Conservation (phyloP, 306 rosid genomes). For the Cicer judaicum region DNA sequence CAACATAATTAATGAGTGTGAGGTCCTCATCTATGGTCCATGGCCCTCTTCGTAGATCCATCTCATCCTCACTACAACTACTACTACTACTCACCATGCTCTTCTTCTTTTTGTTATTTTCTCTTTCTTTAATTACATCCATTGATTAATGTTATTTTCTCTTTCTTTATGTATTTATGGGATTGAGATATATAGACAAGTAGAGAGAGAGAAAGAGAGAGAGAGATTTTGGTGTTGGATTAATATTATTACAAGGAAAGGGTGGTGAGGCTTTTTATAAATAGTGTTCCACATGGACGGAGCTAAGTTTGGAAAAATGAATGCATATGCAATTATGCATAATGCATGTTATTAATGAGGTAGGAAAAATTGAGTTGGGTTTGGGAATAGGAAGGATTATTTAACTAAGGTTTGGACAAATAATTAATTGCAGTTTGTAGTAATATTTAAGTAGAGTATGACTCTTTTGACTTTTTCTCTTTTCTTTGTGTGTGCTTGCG, state of each 20-base stretch:
- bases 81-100: neutral
- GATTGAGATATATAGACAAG: constrained; percentile 14
- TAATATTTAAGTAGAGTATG: constrained; percentile 15
- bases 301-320: constrained; percentile 41
- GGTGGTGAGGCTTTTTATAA: constrained; percentile 69
- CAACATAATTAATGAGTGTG: constrained; percentile 86
- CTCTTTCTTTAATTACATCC: constrained; percentile 48
- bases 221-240: constrained; percentile 36
- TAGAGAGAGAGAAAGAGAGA: constrained; percentile 38
- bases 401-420: neutral
- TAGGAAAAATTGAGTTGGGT: constrained; percentile 14
- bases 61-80: constrained; percentile 46
- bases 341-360: constrained; percentile 4
- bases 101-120: neutral
- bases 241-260: constrained; percentile 45
- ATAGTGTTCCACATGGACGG: constrained; percentile 30
- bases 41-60: constrained; percentile 85
- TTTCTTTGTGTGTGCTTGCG: constrained; percentile 28
- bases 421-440: constrained; percentile 2
- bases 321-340: neutral
- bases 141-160: constrained; percentile 47
- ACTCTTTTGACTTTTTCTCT: constrained; percentile 35
- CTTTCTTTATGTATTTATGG: too few species aligned
- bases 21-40: constrained; percentile 96
- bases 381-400: constrained; percentile 1